Evolutionary conservation across 2,329 filamentous ascomycete genomes (phyloP), one percentile per base, ranked within the genome.

Genomic region (Fusarium paranaense): DNA sequence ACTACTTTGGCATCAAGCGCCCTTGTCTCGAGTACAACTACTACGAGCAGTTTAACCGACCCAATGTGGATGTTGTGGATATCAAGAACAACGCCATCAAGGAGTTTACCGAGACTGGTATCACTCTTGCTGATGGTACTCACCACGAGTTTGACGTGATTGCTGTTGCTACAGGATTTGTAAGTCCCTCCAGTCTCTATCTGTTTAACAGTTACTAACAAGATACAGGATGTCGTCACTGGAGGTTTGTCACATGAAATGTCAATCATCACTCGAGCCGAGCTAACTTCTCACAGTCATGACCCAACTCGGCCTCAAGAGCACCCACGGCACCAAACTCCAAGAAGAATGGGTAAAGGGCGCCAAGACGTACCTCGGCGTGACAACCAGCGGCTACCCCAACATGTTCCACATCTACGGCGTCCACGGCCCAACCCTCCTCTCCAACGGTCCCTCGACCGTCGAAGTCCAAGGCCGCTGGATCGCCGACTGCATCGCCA

Each of bases 391-490:
- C 58, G 85, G 84, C 16, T 88, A 85, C 58, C 86, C 86, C 35
- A 88, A 87, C 75, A 86, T 88, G 84, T 87, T 88, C 79, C 82
- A 85, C 71, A 81, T 87, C 58, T 91, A 90, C 76, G 89, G 89
- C 0, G 82, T 85, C 1, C 89, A 91, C n/a, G 87, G 83, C 0
- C 89, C 89, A 0, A 90, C 88, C 0, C 84, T 88, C 0, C 81
- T 91, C 6, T 80, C 83, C 75, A 92, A 91, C 72, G 90, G 89
- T 0, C 90, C 90, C 0, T 85, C 86, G 1, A 85, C 83, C 2
- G 85, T 87, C 9, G 87, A 90, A 70, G 76, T 89, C 1, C 90
- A 92, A 73, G 89, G 88, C 3, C 82, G 87, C 0, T 91, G 88
- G 88, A 87, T 91, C 64, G 82, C 83, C 18, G 85, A 88, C 56